Evolutionary conservation across 2,329 filamentous ascomycete species (phyloP).

Genomic region (Ambrosiella beaveri): DNA sequence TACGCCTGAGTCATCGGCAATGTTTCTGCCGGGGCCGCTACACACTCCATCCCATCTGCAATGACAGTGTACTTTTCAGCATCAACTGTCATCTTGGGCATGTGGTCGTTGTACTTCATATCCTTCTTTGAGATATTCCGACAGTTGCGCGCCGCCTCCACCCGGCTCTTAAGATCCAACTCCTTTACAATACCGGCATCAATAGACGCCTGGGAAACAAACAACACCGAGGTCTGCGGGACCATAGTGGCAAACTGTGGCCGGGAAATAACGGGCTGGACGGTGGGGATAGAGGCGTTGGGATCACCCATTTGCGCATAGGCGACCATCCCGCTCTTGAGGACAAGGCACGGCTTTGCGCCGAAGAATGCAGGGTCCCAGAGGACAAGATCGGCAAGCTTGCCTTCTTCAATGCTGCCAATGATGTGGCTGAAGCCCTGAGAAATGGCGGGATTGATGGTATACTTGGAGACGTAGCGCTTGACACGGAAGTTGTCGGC

Average conservation of each 20-base stretch:
- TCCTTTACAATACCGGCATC: constrained; percentile 45
- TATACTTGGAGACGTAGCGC: constrained; percentile 88
- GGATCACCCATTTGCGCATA: constrained; percentile 74
- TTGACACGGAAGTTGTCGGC: constrained; percentile 89
- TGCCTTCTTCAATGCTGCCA: constrained; percentile 75
- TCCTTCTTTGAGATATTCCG: constrained; percentile 61
- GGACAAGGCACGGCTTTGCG: constrained; percentile 60
- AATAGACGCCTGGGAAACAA: constrained; percentile 61
- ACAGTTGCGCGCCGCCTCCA: constrained; percentile 66
- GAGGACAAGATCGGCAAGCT: constrained; percentile 73
- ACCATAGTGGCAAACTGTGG: constrained; percentile 72
- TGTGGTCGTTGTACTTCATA: constrained; percentile 76
- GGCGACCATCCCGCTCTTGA: constrained; percentile 79
- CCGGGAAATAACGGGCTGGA: constrained; percentile 67
- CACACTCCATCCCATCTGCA: constrained; percentile 61
- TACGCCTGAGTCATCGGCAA: constrained; percentile 64
- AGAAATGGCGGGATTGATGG: constrained; percentile 78
- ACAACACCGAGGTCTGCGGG: constrained; percentile 58
- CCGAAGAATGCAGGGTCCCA: constrained; percentile 81
- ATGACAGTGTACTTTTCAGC: constrained; percentile 79
- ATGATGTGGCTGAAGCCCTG: constrained; percentile 82
- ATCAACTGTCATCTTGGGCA: constrained; percentile 80
- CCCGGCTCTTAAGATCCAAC: constrained; percentile 61
- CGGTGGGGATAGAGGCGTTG: constrained; percentile 71
- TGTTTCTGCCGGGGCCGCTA: constrained; percentile 50